Conservation (phyloP, 257 asterid species). For the Nicotiana obtusifolia region DNA sequence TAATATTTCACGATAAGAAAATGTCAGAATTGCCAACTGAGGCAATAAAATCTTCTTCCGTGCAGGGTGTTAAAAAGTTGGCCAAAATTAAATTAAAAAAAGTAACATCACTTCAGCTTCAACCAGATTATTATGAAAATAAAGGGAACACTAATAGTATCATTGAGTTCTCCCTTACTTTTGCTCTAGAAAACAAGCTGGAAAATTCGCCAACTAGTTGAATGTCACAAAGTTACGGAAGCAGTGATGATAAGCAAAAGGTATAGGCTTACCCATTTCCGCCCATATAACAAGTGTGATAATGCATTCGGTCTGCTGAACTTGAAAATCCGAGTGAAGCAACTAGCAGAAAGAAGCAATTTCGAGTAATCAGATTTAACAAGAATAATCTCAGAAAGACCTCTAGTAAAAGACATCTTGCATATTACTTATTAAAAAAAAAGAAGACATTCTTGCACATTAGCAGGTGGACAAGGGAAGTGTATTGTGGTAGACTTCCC, state of each 20-base stretch:
- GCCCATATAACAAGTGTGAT: conserved; percentile 60
- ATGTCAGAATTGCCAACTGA: background rate
- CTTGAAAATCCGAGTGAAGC: conserved; percentile 94
- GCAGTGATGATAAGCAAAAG: conserved; percentile 6
- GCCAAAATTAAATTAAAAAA: background rate
- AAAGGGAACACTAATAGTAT: conserved; percentile 6
- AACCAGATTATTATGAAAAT: background rate
- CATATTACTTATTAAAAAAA: background rate
- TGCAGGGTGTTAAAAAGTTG: background rate
- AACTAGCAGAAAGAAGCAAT: conserved; percentile 37
- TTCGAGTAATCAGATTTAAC: background rate
- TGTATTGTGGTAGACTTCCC: background rate
- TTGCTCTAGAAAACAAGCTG: background rate
- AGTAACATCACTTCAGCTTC: background rate
- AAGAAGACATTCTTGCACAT: background rate
- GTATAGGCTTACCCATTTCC: conserved; percentile 70
- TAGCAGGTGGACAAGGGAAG: background rate
- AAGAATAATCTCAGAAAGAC: conserved; percentile 1
- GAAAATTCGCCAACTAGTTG: background rate
- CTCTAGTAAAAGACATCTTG: background rate
- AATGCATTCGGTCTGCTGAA: conserved; percentile 66
- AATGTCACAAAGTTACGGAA: background rate
- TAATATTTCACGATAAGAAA: background rate
- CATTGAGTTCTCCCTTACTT: background rate
- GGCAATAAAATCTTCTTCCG: background rate